Conservation (phyloP, 169 alveolate genomes). For the Eimeria praecox region DNA sequence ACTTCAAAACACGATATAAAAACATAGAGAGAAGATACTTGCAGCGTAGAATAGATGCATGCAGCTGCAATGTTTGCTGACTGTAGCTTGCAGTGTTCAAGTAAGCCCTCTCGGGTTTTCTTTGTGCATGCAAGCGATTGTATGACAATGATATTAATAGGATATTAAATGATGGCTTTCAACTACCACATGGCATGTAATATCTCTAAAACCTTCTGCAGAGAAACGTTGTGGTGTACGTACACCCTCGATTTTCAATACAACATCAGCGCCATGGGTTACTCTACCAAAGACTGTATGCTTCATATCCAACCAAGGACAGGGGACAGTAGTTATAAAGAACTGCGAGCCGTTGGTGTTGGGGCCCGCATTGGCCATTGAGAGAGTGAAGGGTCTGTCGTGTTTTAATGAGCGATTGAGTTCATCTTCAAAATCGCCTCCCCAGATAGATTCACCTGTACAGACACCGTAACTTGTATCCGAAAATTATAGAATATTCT, state of each 20-base stretch:
- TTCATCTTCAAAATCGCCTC: constrained; percentile 98
- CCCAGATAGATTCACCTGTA: constrained; percentile 94
- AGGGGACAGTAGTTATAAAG: constrained; percentile 96
- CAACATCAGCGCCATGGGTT: constrained; percentile 96
- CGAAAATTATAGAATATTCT: too few species aligned
- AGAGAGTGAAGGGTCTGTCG: constrained; percentile 96
- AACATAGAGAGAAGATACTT: too few species aligned
- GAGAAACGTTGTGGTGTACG: background rate
- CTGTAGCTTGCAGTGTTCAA: too few species aligned
- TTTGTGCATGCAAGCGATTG: too few species aligned
- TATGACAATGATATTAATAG: too few species aligned
- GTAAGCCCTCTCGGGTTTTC: too few species aligned
- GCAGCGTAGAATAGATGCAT: too few species aligned
- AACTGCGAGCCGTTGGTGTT: constrained; percentile 98
- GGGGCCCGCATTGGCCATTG: constrained; percentile 99
- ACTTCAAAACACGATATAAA: too few species aligned
- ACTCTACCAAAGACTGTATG: constrained; percentile 99
- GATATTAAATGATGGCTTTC: too few species aligned
- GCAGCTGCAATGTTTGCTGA: too few species aligned
- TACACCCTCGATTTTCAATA: constrained; percentile 94
- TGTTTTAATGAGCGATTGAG: constrained; percentile 95
- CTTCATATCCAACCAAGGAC: constrained; percentile 98
- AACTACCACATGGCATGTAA: too few species aligned
- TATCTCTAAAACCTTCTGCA: too few species aligned
- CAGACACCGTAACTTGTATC: constrained; percentile 22